Evolutionary conservation across 1,139 yeast genomes (phyloP), one percentile per base, ranked within the genome.

Genomic region (Nakaseomyces nivariensis): DNA sequence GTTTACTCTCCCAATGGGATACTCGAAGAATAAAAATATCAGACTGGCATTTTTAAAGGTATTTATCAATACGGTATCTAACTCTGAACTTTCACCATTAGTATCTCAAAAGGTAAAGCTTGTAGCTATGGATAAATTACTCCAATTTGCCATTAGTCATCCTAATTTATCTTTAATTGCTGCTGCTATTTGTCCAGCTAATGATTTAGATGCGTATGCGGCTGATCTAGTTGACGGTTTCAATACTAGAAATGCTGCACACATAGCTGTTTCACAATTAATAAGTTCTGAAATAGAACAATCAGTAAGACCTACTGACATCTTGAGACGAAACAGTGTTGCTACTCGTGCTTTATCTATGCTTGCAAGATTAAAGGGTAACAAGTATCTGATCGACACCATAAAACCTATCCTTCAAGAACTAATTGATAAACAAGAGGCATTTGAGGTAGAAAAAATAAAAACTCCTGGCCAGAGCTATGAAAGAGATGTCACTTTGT

Each of bases 321-420:
- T 87, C 32, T 73, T 88, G 57, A 73, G 96, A 59, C 76, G 95
- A 52, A 88, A 88, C 63, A 83, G 94, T 49, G 85, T 88, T 27
- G 84, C 92, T 41, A 86, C 96, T 0, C 77, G 90, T 59, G 73
- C 87, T 46, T 71, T 87, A 48, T 83, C 90, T 0, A 73, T 85
- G 40, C 81, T 81, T 59, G 85, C 95, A 0, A 79, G 82, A 56
- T 72, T 75, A 26, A 75, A 80, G 56, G 96, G 95, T 0, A 64
- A 67, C 26, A 76, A 72, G 0, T 87, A 85, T 61, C 69, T 88
- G 48, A 64, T 72, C 3, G 54, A 64, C 4, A 75, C 82, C 0
- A 67, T 87, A 47, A 71, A 72, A 48, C 88, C 89, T 0, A 74
- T 82, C 43, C 51, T 76, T 32, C 68, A 72, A 33, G 81, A 79